phyloP scores from a whole-genome alignment of 305 asterid species.

The Fraxinus sp. region DNA sequence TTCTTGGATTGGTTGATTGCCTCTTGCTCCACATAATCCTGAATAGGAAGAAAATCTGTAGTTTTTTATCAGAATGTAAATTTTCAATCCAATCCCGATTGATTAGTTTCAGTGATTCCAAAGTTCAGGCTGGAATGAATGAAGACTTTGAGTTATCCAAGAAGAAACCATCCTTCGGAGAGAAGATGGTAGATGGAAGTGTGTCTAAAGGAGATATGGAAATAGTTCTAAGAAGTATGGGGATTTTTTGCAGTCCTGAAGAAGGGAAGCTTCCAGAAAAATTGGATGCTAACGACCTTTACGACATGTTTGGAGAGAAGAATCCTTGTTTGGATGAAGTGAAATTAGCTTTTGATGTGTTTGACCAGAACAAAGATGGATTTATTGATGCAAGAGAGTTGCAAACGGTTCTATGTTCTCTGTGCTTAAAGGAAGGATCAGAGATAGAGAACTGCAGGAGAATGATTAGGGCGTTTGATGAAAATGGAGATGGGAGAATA shows the following conservation, averaged over 20 bases:
- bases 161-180: background rate
- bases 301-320: conserved; percentile 37
- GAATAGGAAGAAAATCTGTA: conserved; percentile 25
- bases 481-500: conserved; percentile 50
- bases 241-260: conserved; percentile 26
- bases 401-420: conserved; percentile 44
- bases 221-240: conserved; percentile 39
- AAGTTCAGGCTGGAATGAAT: background rate
- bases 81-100: background rate
- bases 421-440: conserved; percentile 49
- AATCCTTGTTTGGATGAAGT: conserved; percentile 47
- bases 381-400: conserved; percentile 56
- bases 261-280: conserved; percentile 25
- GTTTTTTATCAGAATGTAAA: conserved; percentile 24
- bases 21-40: conserved; percentile 28
- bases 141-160: background rate
- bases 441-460: conserved; percentile 46
- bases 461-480: conserved; percentile 55
- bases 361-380: conserved; percentile 62
- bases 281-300: conserved; percentile 29
- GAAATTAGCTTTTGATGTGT: conserved; percentile 55
- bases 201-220: conserved; percentile 36
- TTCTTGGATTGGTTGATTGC: conserved; percentile 28
- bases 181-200: conserved; percentile 5
- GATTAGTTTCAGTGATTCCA: background rate